phyloP scores from a whole-genome alignment of 2,329 filamentous ascomycete species.

The Phoma herbarum region DNA sequence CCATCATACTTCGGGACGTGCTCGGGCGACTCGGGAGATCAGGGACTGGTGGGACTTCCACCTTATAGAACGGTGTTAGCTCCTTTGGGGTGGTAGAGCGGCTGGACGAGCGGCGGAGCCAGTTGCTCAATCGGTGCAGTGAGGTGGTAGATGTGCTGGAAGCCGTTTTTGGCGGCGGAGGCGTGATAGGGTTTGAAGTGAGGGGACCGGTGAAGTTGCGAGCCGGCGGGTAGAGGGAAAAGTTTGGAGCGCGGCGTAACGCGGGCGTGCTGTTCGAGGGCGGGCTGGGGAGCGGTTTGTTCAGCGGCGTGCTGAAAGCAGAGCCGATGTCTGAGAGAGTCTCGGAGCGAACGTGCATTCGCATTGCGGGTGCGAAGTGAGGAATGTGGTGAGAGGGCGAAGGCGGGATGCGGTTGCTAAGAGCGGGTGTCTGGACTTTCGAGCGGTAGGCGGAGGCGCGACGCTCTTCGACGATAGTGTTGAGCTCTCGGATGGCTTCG shows the following conservation, averaged over 20 bases:
- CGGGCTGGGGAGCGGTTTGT: conserved; percentile 38
- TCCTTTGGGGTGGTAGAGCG: conserved; percentile 33
- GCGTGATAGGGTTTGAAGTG: conserved; percentile 49
- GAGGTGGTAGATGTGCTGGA: conserved; percentile 45
- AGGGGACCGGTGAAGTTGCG: conserved; percentile 38
- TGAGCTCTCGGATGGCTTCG: conserved; percentile 58
- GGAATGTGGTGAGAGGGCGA: conserved; percentile 55
- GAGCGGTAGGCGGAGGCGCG: conserved; percentile 51
- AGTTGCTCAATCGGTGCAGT: conserved; percentile 45
- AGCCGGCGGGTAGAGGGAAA: conserved; percentile 38
- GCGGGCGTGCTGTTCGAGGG: conserved; percentile 19
- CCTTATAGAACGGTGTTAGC: conserved; percentile 44
- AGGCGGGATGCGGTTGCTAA: conserved; percentile 41
- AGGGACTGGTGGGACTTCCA: conserved; percentile 24
- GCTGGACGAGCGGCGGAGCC: conserved; percentile 47
- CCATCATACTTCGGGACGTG: conserved; percentile 32
- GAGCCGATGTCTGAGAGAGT: conserved; percentile 60
- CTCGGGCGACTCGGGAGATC: conserved; percentile 27
- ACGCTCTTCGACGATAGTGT: conserved; percentile 59
- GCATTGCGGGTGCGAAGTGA: conserved; percentile 57
- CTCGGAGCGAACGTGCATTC: conserved; percentile 57
- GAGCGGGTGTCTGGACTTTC: conserved; percentile 37
- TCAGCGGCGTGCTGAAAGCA: conserved; percentile 55
- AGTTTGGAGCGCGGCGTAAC: conserved; percentile 30
- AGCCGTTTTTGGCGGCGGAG: conserved; percentile 36